Evolutionary conservation across 805 yeast species (phyloP).

Genomic region (Wickerhamomyces ciferrii): DNA sequence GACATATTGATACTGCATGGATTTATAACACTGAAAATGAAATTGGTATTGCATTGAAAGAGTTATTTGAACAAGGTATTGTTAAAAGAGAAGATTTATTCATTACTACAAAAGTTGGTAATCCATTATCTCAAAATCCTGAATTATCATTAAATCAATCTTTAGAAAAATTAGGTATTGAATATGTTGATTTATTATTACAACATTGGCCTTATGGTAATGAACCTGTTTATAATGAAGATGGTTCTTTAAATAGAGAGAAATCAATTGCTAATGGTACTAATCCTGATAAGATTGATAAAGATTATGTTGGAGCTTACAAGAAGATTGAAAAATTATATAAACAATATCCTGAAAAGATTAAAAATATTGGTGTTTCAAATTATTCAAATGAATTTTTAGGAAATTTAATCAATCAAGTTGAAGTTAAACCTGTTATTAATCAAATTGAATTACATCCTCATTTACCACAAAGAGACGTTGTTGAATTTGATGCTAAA

Average conservation of each 20-base stretch:
- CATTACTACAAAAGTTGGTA: conserved; percentile 60
- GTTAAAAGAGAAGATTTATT: conserved; percentile 58
- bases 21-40: conserved; percentile 62
- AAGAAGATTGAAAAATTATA: conserved; percentile 48
- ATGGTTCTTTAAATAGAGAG: conserved; percentile 31
- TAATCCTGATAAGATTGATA: conserved; percentile 23
- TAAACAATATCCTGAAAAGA: conserved; percentile 35
- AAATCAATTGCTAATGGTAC: conserved; percentile 1
- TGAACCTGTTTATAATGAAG: conserved; percentile 49
- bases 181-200: conserved; percentile 70
- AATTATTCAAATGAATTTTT: conserved; percentile 38
- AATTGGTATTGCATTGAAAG: conserved; percentile 50
- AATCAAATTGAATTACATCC: conserved; percentile 71
- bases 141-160: conserved; percentile 54
- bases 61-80: conserved; percentile 31
- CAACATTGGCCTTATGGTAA: conserved; percentile 72
- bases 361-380: conserved; percentile 50
- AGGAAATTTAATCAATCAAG: conserved; percentile 31
- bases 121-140: conserved; percentile 32
- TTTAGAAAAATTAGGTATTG: conserved; percentile 55
- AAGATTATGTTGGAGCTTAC: conserved; percentile 45
- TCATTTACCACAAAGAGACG: conserved; percentile 54
- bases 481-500: conserved; percentile 43
- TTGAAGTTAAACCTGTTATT: conserved; percentile 42
- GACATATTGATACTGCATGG: conserved; percentile 74